phyloP scores from a whole-genome alignment of 345 rosid species.

The sweet orange (Citrus sinensis) region DVS_A1.0 CM039169.1:10928001-10928500 shows the following conservation, averaged over 20 bases:
- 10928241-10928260: background rate
- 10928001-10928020: background rate
- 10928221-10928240: background rate
- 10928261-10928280: background rate
- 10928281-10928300: constrained; percentile 3
- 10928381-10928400: constrained; percentile 6
- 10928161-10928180: background rate
- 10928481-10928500: background rate
- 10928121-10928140: background rate
- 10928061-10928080: background rate
- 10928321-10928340: background rate
- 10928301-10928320: background rate
- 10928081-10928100: background rate
- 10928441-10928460: background rate
- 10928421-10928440: background rate
- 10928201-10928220: background rate
- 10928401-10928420: background rate
- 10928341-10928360: background rate
- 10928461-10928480: background rate
- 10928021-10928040: background rate
- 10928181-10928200: background rate
- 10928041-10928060: background rate
- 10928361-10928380: background rate
- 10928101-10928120: background rate
- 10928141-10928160: background rate